Evolutionary conservation across 2,329 filamentous ascomycete species (phyloP), one percentile per base, ranked within the genome.

Genomic region (Talaromyces sp.): DNA sequence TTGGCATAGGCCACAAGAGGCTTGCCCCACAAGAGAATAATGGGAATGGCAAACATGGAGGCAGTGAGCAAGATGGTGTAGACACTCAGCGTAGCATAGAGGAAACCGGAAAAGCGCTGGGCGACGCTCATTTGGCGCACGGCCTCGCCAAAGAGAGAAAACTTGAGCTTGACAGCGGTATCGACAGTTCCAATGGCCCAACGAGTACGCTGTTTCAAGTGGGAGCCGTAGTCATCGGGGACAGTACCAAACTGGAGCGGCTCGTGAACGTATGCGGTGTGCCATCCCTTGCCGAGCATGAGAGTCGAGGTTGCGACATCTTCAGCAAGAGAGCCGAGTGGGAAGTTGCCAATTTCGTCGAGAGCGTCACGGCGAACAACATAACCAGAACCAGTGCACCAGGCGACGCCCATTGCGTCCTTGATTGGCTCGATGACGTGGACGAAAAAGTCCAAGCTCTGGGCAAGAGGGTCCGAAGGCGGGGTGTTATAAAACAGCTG

Each of bases 401-500:
- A 86, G n/a, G 85, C 85, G 4, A 85, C 82, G 72, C 75, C 76
- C 31, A 77, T 69, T 0, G 74, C 73, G 62, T 82, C 79, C 63
- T 80, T 79, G 47, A 78, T 76, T 5, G 75, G 73, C 63, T 82
- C 80, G 52, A 76, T 77, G n/a, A 80, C 73, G 69, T 85, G 82
- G 9, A 85, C 82, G 69, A 87, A 87, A 64, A 83, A 82, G 67
- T 86, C 81, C 51, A 87, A 78, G 68, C 79, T 82, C 69, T 87
- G 85, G 1, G 80, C 79, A 6, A 88, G 79, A 14, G 84, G 84
- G 59, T 88, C 86, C 5, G 82, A 81, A 0, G 73, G 73, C 5
- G 86, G 86, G 3, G 83, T 81, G 68, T 88, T 87, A 76, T 87
- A 87, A 73, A 87, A 88, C 3, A 85, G 79, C 75, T 87, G 84